Percentiles rank a stretch among this genome's conserved stretches.
These are phyloP conservation scores for Colletotrichum paranaense DNA, from an alignment of 2,329 filamentous ascomycete species.

Conservation along the genomic window DNA sequence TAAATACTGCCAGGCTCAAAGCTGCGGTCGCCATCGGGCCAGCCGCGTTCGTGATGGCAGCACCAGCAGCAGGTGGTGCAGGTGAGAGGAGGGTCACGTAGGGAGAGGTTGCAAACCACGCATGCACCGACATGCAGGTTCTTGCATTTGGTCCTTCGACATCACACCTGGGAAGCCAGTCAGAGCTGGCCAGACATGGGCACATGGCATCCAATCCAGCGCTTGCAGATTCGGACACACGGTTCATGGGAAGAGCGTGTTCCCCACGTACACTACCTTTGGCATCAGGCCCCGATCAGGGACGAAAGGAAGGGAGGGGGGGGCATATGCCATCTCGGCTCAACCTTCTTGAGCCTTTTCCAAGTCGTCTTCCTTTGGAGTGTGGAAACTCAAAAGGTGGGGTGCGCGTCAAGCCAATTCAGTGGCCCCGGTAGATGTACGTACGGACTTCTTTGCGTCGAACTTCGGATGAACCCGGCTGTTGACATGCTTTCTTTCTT, in stretches of 20 bases:
- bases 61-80: conserved; percentile 4
- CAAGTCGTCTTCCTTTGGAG: background rate
- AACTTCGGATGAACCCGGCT: conserved; percentile 33
- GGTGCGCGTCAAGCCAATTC: conserved; percentile 14
- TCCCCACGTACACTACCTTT: background rate
- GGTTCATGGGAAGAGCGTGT: background rate
- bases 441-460: background rate
- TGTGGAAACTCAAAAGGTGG: conserved; percentile 19
- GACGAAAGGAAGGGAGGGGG: background rate
- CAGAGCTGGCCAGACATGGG: conserved; percentile 2
- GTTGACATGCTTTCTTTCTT: conserved; percentile 19
- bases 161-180: conserved; percentile 23
- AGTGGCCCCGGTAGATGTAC: background rate
- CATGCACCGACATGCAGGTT: conserved; percentile 34
- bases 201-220: conserved; percentile 14
- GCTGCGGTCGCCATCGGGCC: background rate
- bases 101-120: conserved; percentile 17
- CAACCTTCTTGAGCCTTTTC: background rate
- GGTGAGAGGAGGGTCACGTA: background rate
- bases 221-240: background rate
- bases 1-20: background rate
- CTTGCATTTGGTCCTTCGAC: conserved; percentile 3
- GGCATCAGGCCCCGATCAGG: background rate
- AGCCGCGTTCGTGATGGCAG: conserved; percentile 9
- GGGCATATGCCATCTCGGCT: background rate